These are phyloP conservation scores for Oxyria digyna DNA, from an alignment of 148 eudicot species.

Conservation along the genomic window DNA sequence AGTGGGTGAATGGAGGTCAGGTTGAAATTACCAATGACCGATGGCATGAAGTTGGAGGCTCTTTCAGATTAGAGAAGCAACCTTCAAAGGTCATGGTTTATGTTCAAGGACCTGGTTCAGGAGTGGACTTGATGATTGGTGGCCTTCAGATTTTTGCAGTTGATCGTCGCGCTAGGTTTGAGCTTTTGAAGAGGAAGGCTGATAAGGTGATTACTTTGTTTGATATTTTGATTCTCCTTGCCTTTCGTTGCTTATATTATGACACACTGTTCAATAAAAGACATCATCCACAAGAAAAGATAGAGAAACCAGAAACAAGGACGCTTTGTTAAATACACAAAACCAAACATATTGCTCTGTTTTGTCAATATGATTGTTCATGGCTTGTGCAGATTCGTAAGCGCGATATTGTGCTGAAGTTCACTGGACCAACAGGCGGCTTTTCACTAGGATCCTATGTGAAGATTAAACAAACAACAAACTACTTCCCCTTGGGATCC, in stretches of 20 bases:
- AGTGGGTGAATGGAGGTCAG: slow-evolving; percentile 92
- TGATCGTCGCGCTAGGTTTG: slow-evolving; percentile 66
- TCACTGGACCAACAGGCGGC: slow-evolving; percentile 26
- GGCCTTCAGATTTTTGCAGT: slow-evolving; percentile 83
- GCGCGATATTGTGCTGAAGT: slow-evolving; percentile 63
- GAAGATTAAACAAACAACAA: slow-evolving; percentile 52
- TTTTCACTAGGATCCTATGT: slow-evolving; percentile 33
- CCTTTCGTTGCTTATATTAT: not conserved
- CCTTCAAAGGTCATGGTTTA: slow-evolving; percentile 67
- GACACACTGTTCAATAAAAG: not conserved
- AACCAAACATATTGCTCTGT: not conserved
- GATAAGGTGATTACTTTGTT: slow-evolving; percentile 38
- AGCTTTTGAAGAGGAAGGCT: slow-evolving; percentile 39
- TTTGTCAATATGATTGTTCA: not conserved
- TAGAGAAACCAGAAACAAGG: too few species aligned
- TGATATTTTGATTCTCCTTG: not conserved
- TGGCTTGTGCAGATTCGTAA: slow-evolving; percentile 66
- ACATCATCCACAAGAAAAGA: too few species aligned
- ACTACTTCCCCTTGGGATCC: slow-evolving; percentile 72
- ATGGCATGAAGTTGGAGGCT: slow-evolving; percentile 91
- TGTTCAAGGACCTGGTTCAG: slow-evolving; percentile 77
- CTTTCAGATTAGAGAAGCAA: slow-evolving; percentile 80
- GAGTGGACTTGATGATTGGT: slow-evolving; percentile 73
- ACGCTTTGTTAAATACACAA: too few species aligned
- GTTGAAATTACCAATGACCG: slow-evolving; percentile 48